Conservation (phyloP, 2,329 filamentous ascomycete genomes). For the Diaporthe sp. region DNA sequence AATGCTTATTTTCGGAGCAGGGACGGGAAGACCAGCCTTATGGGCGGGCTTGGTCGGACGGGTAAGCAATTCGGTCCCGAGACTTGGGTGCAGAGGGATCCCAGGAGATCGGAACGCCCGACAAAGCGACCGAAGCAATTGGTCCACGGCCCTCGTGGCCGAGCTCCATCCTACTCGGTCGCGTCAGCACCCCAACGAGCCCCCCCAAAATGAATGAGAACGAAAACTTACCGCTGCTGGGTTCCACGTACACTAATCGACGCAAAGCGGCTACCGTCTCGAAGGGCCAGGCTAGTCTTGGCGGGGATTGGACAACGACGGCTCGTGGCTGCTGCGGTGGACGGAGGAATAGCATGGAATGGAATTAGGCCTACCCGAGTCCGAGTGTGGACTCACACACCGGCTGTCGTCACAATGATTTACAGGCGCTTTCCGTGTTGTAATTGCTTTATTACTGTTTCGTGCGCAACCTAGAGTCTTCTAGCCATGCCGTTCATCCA, state of each 20-base stretch:
- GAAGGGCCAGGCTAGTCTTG: background rate
- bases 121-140: background rate
- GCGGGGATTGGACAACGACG: background rate
- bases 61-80: conserved; percentile 17
- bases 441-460: background rate
- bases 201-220: background rate
- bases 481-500: background rate
- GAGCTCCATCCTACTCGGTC: background rate
- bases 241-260: background rate
- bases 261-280: background rate
- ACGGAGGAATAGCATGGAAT: conserved; percentile 4
- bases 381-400: background rate
- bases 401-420: background rate
- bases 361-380: conserved; percentile 15
- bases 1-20: background rate
- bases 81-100: background rate
- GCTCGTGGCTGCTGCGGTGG: background rate
- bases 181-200: background rate
- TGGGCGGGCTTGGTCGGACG: conserved; percentile 2
- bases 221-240: background rate
- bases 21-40: conserved; percentile 1
- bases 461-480: background rate
- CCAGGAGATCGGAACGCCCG: conserved; percentile 2
- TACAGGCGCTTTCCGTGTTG: background rate
- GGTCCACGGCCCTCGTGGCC: background rate